Conservation (phyloP, 306 rosid genomes). For the Gastrolobium bilobum region DNA sequence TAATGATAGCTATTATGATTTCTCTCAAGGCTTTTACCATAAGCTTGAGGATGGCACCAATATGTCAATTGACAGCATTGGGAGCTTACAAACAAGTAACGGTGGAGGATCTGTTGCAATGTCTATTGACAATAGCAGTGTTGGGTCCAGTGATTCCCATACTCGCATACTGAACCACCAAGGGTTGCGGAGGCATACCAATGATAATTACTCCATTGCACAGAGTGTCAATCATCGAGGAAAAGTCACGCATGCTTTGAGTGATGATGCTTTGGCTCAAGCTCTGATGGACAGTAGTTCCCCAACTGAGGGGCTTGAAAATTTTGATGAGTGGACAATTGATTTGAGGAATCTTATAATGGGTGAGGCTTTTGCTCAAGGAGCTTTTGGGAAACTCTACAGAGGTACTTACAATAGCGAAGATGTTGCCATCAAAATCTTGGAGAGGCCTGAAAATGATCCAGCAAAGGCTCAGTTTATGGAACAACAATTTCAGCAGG, state of each 20-base stretch:
- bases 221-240: constrained; percentile 75
- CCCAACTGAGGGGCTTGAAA: constrained; percentile 76
- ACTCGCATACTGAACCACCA: constrained; percentile 85
- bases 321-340: constrained; percentile 80
- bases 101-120: constrained; percentile 96
- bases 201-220: constrained; percentile 74
- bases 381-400: constrained; percentile 90
- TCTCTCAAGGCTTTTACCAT: constrained; percentile 84
- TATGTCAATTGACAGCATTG: constrained; percentile 81
- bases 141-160: constrained; percentile 83
- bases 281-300: constrained; percentile 77
- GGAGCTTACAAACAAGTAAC: constrained; percentile 77
- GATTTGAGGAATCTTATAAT: constrained; percentile 78
- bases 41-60: constrained; percentile 82
- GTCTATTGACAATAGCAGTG: constrained; percentile 90
- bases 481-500: constrained; percentile 94
- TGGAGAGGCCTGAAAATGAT: constrained; percentile 92
- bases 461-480: constrained; percentile 75
- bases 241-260: constrained; percentile 80
- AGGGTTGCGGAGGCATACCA: constrained; percentile 68
- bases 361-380: constrained; percentile 93
- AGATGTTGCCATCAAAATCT: constrained; percentile 88
- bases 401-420: constrained; percentile 85
- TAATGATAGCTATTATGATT: constrained; percentile 65
- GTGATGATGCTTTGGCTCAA: constrained; percentile 85